Evolutionary conservation across 2,329 filamentous ascomycete species (phyloP), one percentile per base, ranked within the genome.

Genomic region (Sordariomycetes sp.): DNA sequence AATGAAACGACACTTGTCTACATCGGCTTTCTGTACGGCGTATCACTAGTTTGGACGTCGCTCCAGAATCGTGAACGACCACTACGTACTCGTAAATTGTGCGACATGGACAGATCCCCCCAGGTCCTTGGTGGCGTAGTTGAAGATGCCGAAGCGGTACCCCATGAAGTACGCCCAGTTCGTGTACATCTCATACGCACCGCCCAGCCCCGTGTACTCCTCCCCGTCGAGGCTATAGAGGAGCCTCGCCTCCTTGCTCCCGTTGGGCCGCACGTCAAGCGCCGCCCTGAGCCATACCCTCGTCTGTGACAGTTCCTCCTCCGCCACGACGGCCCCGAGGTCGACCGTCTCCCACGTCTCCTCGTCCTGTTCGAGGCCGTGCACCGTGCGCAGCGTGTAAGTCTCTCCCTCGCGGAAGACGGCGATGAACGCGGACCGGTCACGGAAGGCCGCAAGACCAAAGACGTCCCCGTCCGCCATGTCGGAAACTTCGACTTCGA

Each of bases 361-460:
- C 59, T 64, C 65, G 60, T 74, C 68, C 58, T 74, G 65, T 2
- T 64, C 68, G 52, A 78, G 64, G 22, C 69, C 68, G 51, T 73
- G 68, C 7, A 70, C 65, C 2, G 74, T 63, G 3, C 67, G 61
- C 0, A 74, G 59, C 6, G 62, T 65, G 53, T 68, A 64, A 1
- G 57, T 59, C 45, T 62, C 60, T 1, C 65, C 68, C 13, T 68
- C 65, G 53, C 72, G 72, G 58, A 72, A 63, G 10, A 83, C 65
- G 1, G 76, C 79, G 34, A 84, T 76, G 63, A 75, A 82, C 0
- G 76, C 77, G 0, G 71, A 72, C 13, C 70, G 67, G 60, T 83
- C 77, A 1, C 80, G 74, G 66, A 84, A 78, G 4, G 76, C 67
- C 0, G 76, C 74, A 0, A 80, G 68, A 1, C 80, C 80, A 0